Conservation (phyloP, 2,329 filamentous ascomycete genomes). For the Colletotrichum gigasporum region DNA sequence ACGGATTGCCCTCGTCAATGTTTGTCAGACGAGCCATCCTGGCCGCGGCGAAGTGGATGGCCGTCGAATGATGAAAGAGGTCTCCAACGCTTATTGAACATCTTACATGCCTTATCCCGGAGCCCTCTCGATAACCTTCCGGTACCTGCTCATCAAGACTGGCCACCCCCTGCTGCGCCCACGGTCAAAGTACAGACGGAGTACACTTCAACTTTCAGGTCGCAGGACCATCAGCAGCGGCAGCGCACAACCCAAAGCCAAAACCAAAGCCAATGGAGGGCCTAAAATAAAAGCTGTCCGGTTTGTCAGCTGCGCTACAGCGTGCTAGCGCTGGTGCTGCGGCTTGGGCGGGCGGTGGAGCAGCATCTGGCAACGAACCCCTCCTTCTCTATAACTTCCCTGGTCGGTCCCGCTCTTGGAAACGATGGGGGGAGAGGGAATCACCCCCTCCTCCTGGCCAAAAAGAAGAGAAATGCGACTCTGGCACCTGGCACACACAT, state of each 20-base stretch:
- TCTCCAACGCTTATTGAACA: background rate
- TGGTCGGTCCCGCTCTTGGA: constrained; percentile 18
- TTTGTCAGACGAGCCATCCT: background rate
- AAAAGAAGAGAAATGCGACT: constrained; percentile 25
- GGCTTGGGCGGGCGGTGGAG: constrained; percentile 21
- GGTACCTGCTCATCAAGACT: constrained; percentile 15
- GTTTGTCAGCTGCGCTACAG: background rate
- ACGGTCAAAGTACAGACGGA: constrained; percentile 14
- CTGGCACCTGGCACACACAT: constrained; percentile 13
- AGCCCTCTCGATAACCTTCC: constrained; percentile 9
- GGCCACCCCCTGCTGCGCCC: constrained; percentile 15
- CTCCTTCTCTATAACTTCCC: constrained; percentile 25
- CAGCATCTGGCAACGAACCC: constrained; percentile 1
- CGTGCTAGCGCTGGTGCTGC: constrained; percentile 22
- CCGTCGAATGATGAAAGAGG: background rate
- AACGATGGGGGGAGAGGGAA: background rate
- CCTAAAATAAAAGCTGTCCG: background rate
- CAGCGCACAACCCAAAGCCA: background rate
- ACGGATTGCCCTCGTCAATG: background rate
- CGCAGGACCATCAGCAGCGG: background rate
- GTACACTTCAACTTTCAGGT: background rate
- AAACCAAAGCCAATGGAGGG: background rate
- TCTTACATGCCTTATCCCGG: constrained; percentile 23
- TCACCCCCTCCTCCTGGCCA: constrained; percentile 14
- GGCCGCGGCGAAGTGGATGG: background rate